Conservation (phyloP, 441 rosid species). For the Geranium incanum region DNA sequence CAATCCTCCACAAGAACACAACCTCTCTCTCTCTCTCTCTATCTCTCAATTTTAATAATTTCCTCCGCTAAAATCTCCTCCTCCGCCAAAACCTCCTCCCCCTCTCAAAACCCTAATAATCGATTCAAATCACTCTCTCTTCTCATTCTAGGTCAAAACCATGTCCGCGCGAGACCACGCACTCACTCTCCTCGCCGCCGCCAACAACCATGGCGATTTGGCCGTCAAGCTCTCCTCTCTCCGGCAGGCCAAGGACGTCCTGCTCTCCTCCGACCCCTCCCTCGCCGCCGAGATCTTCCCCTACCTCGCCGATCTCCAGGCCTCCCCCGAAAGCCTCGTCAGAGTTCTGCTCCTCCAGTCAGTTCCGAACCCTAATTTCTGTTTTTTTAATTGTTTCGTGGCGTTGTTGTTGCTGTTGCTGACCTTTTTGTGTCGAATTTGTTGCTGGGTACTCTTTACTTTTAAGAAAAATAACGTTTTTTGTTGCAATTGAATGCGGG, state of each 20-base stretch:
- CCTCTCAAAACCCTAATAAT: neutral
- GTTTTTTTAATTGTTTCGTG: neutral
- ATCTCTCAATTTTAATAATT: neutral
- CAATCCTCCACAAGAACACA: neutral
- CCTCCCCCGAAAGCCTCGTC: slow-evolving; percentile 71
- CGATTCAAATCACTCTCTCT: neutral
- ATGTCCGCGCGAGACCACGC: slow-evolving; percentile 55
- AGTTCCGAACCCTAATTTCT: slow-evolving; percentile 44
- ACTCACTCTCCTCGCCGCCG: slow-evolving; percentile 76
- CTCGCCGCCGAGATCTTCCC: slow-evolving; percentile 74
- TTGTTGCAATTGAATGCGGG: neutral
- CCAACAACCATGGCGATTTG: slow-evolving; percentile 81
- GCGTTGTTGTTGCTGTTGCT: neutral
- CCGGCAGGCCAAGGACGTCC: slow-evolving; percentile 68
- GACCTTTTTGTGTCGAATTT: neutral
- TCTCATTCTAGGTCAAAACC: slow-evolving; percentile 3
- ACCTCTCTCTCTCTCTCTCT: slow-evolving; percentile 1
- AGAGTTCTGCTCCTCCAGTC: slow-evolving; percentile 72
- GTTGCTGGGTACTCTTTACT: neutral
- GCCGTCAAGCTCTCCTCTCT: slow-evolving; percentile 91
- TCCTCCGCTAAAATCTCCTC: neutral
- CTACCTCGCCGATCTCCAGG: slow-evolving; percentile 67
- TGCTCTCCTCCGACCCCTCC: slow-evolving; percentile 60
- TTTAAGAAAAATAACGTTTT: neutral
- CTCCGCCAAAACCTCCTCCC: slow-evolving; percentile 1